Evolutionary conservation across 306 rosid species (phyloP).

Genomic region (Senna siamea): DNA sequence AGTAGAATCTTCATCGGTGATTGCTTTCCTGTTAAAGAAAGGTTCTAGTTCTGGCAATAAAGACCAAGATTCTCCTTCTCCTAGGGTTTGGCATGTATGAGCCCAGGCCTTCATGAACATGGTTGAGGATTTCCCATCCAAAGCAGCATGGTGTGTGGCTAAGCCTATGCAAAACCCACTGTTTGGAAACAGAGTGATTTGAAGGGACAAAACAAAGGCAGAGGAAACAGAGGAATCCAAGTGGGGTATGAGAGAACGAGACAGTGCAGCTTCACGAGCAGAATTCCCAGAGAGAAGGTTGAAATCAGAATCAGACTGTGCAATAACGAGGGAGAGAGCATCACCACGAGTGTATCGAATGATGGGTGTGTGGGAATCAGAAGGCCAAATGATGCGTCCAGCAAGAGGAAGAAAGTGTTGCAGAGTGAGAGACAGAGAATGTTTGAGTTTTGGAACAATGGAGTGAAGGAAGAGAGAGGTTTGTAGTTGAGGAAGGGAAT

Average conservation of each 20-base stretch:
- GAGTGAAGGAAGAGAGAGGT: neutral
- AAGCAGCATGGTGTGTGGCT: slow-evolving; percentile 40
- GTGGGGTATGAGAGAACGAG: slow-evolving; percentile 45
- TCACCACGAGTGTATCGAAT: neutral
- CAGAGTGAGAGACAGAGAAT: neutral
- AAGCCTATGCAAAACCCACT: slow-evolving; percentile 52
- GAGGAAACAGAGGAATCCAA: slow-evolving; percentile 21
- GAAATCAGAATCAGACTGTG: neutral
- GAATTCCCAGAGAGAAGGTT: neutral
- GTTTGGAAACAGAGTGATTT: slow-evolving; percentile 49
- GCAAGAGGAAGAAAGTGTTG: slow-evolving; percentile 19
- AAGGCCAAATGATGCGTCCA: neutral
- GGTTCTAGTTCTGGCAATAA: no score
- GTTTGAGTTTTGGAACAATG: neutral
- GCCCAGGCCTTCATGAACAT: slow-evolving; percentile 57
- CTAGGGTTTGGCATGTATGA: slow-evolving; percentile 16
- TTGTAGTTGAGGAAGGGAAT: neutral
- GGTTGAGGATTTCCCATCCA: slow-evolving; percentile 43
- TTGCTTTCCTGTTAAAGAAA: slow-evolving; percentile 27
- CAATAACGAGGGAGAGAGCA: neutral
- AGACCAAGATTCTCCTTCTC: neutral
- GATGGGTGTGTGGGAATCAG: neutral
- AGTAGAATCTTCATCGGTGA: slow-evolving; percentile 30
- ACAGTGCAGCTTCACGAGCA: slow-evolving; percentile 8
- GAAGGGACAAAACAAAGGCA: slow-evolving; percentile 37